phyloP scores from a whole-genome alignment of 257 asterid species.

The Solanum clarkiae region DNA sequence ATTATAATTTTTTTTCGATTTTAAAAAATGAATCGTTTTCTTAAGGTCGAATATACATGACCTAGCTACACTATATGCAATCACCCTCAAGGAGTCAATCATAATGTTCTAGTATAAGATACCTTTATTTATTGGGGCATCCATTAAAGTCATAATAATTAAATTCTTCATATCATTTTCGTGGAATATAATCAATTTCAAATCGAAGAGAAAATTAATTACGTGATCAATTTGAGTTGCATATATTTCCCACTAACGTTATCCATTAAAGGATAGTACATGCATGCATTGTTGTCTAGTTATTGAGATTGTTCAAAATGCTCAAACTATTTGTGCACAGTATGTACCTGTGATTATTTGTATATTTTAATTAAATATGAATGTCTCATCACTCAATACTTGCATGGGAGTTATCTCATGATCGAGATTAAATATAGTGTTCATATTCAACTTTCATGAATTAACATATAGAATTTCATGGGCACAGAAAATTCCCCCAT shows the following conservation, averaged over 20 bases:
- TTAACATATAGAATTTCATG: neutral
- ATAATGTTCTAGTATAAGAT: neutral
- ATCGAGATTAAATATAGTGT: neutral
- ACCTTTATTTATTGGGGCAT: neutral
- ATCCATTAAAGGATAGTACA: neutral
- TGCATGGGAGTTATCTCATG: neutral
- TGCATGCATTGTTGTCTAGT: neutral
- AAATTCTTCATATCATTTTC: neutral
- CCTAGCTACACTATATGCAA: neutral
- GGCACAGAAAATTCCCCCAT: neutral
- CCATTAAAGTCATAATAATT: neutral
- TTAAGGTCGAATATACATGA: neutral
- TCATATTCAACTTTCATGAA: neutral
- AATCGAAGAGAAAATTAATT: neutral
- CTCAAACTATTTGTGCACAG: neutral
- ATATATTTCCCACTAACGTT: neutral
- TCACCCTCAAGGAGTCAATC: neutral
- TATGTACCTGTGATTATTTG: neutral
- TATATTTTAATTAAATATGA: neutral
- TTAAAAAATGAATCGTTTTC: neutral
- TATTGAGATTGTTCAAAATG: neutral
- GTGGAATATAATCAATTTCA: neutral
- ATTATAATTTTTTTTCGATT: neutral
- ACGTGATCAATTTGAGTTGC: neutral
- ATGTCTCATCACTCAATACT: neutral